phyloP scores from a whole-genome alignment of 1,284 basidiomycete genomes.

The Ustilago curta region DNA sequence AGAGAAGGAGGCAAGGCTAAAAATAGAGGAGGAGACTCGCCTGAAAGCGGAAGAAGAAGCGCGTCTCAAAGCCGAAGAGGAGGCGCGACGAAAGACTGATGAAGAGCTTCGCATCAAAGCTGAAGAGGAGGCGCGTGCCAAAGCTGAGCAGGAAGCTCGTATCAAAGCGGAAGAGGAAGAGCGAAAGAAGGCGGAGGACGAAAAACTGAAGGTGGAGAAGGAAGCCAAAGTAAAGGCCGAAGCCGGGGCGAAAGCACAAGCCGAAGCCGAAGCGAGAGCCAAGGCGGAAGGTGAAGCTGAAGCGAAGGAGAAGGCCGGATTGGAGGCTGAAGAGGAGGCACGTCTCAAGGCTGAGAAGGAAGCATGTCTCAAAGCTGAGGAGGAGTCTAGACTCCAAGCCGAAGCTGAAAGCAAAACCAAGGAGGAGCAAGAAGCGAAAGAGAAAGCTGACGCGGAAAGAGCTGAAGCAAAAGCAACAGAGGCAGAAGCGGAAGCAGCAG shows the following conservation, averaged over 20 bases:
- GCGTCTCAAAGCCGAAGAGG: slow-evolving; percentile 3
- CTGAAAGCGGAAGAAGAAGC: slow-evolving; percentile 10
- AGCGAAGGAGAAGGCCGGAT: background rate
- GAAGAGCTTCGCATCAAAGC: slow-evolving; percentile 6
- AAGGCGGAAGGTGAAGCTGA: background rate
- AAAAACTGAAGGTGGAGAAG: background rate
- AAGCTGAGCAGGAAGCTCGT: slow-evolving; percentile 4
- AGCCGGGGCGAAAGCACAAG: background rate
- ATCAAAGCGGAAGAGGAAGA: slow-evolving; percentile 7
- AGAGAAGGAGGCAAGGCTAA: slow-evolving; percentile 4
- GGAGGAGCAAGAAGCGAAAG: slow-evolving; percentile 8
- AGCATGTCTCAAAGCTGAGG: background rate
- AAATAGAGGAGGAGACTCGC: slow-evolving; percentile 14
- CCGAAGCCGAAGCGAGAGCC: background rate
- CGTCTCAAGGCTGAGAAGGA: background rate
- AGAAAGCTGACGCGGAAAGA: slow-evolving; percentile 7
- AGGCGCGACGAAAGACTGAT: slow-evolving; percentile 5
- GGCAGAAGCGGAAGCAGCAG: slow-evolving; percentile 15
- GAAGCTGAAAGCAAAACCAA: slow-evolving; percentile 5
- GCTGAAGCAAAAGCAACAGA: slow-evolving; percentile 11
- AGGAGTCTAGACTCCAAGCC: slow-evolving; percentile 4
- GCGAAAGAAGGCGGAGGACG: slow-evolving; percentile 1
- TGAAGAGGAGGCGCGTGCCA: background rate
- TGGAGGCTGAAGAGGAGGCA: slow-evolving; percentile 5
- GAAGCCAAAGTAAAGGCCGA: background rate